Conservation (phyloP, 1,284 basidiomycete genomes). For the Limonomyces culmigenus region DNA sequence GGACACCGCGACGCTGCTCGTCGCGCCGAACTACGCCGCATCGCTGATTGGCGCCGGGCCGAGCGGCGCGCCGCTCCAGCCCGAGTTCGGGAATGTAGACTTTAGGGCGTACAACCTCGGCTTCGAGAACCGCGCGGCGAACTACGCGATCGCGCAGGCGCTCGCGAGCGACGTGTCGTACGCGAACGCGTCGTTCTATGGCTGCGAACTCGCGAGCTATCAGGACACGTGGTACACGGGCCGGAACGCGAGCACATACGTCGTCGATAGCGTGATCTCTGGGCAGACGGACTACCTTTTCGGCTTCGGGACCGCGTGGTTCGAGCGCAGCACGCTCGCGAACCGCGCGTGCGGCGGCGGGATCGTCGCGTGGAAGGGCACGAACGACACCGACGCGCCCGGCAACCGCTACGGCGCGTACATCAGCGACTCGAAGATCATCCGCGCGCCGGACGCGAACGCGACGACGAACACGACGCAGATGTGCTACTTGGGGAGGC, state of each 20-base stretch:
- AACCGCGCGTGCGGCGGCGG: constrained; percentile 48
- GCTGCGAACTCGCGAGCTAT: constrained; percentile 41
- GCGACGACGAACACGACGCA: constrained; percentile 24
- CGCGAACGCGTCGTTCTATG: constrained; percentile 52
- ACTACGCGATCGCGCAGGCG: constrained; percentile 40
- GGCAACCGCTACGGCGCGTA: constrained; percentile 44
- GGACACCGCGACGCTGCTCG: constrained; percentile 32
- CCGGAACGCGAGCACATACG: constrained; percentile 38
- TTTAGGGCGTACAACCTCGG: constrained; percentile 54
- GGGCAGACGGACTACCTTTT: constrained; percentile 49
- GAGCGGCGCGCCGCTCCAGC: constrained; percentile 35
- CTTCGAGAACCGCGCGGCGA: constrained; percentile 49
- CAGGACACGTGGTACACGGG: constrained; percentile 59
- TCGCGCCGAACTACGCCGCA: constrained; percentile 29
- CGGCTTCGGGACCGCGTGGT: constrained; percentile 45
- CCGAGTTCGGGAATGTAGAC: constrained; percentile 34
- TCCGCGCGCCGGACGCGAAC: constrained; percentile 47
- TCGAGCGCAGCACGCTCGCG: constrained; percentile 39
- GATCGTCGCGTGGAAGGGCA: constrained; percentile 43
- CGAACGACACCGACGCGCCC: constrained; percentile 32
- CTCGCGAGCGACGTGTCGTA: constrained; percentile 41
- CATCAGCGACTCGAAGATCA: constrained; percentile 36
- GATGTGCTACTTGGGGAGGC: constrained; percentile 38
- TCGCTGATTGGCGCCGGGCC: constrained; percentile 38
- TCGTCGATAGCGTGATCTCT: constrained; percentile 41